These are phyloP conservation scores for Parachaetomium inaequale DNA, from an alignment of 495 filamentous ascomycete species.

Conservation along the genomic window DNA sequence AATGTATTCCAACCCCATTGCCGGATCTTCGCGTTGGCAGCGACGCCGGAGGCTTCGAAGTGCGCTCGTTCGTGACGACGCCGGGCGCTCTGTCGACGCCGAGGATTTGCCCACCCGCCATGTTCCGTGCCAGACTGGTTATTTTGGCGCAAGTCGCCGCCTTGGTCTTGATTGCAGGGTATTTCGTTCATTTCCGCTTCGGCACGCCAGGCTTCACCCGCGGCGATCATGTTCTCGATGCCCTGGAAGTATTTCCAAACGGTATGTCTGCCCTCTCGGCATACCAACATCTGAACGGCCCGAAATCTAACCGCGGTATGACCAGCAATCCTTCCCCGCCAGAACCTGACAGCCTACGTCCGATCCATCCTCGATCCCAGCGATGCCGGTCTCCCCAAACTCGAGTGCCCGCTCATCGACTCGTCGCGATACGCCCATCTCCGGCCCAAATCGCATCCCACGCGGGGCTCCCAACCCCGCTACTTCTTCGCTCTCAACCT, in stretches of 20 bases:
- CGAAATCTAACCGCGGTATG: background rate
- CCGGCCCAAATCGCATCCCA: constrained; percentile 58
- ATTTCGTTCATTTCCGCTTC: background rate
- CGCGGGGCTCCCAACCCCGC: constrained; percentile 37
- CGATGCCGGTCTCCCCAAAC: background rate
- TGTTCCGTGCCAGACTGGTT: background rate
- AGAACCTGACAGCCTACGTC: background rate
- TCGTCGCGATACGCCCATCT: background rate
- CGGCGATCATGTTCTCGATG: background rate
- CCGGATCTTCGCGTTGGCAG: too few relatives aligned
- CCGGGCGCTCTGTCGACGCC: too few relatives aligned
- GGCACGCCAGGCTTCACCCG: background rate
- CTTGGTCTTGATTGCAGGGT: background rate
- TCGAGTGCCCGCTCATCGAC: background rate
- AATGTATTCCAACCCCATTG: too few relatives aligned
- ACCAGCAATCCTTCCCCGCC: background rate
- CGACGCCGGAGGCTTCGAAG: too few relatives aligned
- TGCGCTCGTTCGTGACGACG: too few relatives aligned
- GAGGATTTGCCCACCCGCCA: too few relatives aligned
- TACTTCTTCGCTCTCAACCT: constrained; percentile 53
- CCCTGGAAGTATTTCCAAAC: background rate
- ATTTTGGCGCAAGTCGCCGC: background rate
- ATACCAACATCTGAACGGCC: background rate
- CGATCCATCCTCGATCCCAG: too few relatives aligned
- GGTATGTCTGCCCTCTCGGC: background rate